Evolutionary conservation across 2,329 filamentous ascomycete species (phyloP).

Genomic region (Metarhizium album): DNA sequence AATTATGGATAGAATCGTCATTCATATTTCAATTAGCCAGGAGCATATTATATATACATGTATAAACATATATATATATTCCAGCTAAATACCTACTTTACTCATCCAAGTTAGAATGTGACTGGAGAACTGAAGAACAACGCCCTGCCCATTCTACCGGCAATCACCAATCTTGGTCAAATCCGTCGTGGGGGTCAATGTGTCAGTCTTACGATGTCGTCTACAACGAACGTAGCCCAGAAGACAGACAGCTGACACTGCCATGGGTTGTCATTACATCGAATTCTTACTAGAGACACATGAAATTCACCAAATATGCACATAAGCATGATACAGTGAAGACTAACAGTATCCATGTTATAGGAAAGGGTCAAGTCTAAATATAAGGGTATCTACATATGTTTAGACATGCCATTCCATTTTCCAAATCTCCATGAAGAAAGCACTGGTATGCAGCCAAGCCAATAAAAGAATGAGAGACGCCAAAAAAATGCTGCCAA

Average conservation of each 20-base stretch:
- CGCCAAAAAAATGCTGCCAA: not conserved
- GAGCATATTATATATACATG: too few species aligned
- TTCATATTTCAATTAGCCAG: too few species aligned
- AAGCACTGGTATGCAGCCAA: not conserved
- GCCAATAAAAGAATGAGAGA: not conserved
- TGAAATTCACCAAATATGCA: not conserved
- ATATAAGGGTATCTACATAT: not conserved
- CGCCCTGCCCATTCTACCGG: not conserved
- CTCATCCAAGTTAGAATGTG: too few species aligned
- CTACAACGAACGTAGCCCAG: not conserved
- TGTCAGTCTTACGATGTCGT: not conserved
- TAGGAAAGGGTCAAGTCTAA: constrained; percentile 6
- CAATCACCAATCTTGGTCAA: not conserved
- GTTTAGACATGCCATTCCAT: not conserved
- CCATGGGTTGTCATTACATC: not conserved
- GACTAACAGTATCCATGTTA: not conserved
- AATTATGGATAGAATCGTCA: too few species aligned
- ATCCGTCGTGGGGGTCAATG: not conserved
- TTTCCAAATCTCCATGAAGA: constrained; percentile 1
- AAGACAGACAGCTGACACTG: not conserved
- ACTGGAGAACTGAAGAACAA: too few species aligned
- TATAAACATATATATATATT: too few species aligned
- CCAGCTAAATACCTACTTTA: too few species aligned
- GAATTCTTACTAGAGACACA: not conserved
- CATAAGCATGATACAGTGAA: not conserved